Base-by-base conservation (phyloP, 2,329 filamentous ascomycete genomes). In the Talaromyces sp. region DNA sequence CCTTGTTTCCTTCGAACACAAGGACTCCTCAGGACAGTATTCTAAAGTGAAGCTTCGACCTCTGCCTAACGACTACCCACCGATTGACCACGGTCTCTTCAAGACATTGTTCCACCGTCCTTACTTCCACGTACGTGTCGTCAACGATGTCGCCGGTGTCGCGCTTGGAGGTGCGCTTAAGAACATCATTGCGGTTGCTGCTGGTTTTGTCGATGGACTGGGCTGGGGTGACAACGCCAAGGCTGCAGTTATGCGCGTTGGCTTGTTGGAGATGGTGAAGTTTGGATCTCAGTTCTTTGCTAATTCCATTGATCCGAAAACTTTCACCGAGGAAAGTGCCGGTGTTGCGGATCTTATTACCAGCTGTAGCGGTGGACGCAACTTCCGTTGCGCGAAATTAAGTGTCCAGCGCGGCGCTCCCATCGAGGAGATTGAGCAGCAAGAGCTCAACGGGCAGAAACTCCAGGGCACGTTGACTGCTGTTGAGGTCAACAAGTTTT, bases 201-300 rank as follows among this genome's bases (percentile, higher is more conserved):
- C 95, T 37, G 95, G 95, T 65, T 99, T 96, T 78, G 93, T 98
- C 52, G 92, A 97, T 69, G 95, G 95, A 41, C 87, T 94, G 67
- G 94, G 94, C 69, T 99, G 95, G 94, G 95, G 95, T 73, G 93
- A 98, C 82, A 99, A 98, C 72, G 94, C 94, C 70, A 98, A 99
- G 82, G 93, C 95, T n/a, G 95, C 95, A 54, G 89, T 99, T 67
- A 98, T 99, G 92, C 91, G 95, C 48, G 90, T 98, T 22, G 95
- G 95, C 8, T 87, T 99, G 54, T 85, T 97, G 71, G 95, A 99
- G 81, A 97, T 97, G 90, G 92, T 98, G 73, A 90, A 91, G 75
- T 99, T 99, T 71, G 94, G 94, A 69, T 92, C 93, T 77, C 88
- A 90, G 72, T 99, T 98, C 83, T 99, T 98, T 76, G 87, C 88